phyloP scores from a whole-genome alignment of 164 flowering plant species.

The Dillenia suffruticosa region DNA sequence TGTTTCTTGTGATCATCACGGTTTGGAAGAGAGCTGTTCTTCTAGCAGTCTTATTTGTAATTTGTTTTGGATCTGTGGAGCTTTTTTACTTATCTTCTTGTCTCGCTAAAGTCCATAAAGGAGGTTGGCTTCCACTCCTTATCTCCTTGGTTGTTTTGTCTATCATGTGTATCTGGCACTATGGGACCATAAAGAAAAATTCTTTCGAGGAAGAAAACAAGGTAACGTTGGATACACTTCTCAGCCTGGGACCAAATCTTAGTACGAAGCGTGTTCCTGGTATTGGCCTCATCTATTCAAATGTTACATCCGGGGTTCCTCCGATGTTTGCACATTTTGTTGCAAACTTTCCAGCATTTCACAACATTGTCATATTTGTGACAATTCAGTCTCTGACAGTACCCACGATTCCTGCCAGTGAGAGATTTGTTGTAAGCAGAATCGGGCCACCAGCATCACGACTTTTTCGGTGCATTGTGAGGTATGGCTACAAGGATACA shows the following conservation, averaged over 20 bases:
- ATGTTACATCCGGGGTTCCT: slow-evolving; percentile 40
- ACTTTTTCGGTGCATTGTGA: slow-evolving; percentile 31
- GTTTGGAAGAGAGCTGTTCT: slow-evolving; percentile 44
- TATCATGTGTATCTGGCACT: slow-evolving; percentile 59
- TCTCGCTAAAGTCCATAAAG: slow-evolving; percentile 37
- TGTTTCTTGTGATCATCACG: slow-evolving; percentile 46
- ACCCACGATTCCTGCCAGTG: slow-evolving; percentile 30
- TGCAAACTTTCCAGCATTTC: slow-evolving; percentile 59
- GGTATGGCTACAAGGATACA: slow-evolving; percentile 43
- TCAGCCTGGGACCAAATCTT: slow-evolving; percentile 31
- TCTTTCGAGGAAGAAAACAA: slow-evolving; percentile 37
- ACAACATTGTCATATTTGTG: slow-evolving; percentile 36
- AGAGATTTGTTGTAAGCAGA: slow-evolving; percentile 34
- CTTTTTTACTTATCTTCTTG: slow-evolving; percentile 47
- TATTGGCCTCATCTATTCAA: slow-evolving; percentile 41
- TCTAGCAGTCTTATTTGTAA: slow-evolving; percentile 31
- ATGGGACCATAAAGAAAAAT: slow-evolving; percentile 40
- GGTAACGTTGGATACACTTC: slow-evolving; percentile 33
- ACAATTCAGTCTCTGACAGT: slow-evolving; percentile 31
- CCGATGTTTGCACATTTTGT: slow-evolving; percentile 51
- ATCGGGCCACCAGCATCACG: slow-evolving; percentile 35
- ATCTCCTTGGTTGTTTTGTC: slow-evolving; percentile 30
- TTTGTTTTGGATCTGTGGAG: slow-evolving; percentile 58
- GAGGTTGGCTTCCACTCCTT: slow-evolving; percentile 58
- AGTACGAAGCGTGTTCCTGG: slow-evolving; percentile 41